Evolutionary conservation across 352 stramenopile genomes (phyloP).

Genomic region (Elongisporangium anandrum): DNA sequence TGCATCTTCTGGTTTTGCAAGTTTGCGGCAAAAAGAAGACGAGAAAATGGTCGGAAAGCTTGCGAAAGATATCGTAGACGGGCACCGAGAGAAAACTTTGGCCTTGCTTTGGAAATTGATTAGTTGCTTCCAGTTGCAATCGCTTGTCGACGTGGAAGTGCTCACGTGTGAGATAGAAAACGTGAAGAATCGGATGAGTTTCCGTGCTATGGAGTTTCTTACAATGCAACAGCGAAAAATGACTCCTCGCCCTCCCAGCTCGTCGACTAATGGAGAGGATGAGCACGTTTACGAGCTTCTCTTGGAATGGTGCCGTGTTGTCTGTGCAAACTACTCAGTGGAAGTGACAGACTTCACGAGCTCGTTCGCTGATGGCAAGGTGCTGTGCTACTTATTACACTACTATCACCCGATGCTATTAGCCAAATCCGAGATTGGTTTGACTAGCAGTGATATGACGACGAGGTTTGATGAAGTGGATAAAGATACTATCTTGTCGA

Average conservation of each 20-base stretch:
- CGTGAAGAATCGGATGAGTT: slow-evolving; percentile 68
- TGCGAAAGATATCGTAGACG: slow-evolving; percentile 95
- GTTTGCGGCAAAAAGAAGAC: slow-evolving; percentile 44
- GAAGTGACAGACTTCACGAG: slow-evolving; percentile 86
- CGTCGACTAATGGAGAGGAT: slow-evolving; percentile 13
- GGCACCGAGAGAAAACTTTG: slow-evolving; percentile 93
- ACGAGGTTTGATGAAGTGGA: slow-evolving; percentile 10
- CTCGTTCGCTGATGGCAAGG: slow-evolving; percentile 92
- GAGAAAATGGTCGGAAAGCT: slow-evolving; percentile 54
- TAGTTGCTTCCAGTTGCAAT: slow-evolving; percentile 86
- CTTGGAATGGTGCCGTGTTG: slow-evolving; percentile 89
- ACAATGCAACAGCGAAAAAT: slow-evolving; percentile 24
- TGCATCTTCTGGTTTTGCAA: slow-evolving; percentile 40
- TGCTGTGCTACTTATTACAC: slow-evolving; percentile 92
- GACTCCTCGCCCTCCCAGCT: neutral
- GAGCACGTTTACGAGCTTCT: slow-evolving; percentile 72
- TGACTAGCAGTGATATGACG: slow-evolving; percentile 33
- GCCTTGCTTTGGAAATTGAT: slow-evolving; percentile 94
- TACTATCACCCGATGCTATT: slow-evolving; percentile 95
- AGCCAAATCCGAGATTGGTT: slow-evolving; percentile 49
- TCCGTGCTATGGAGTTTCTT: slow-evolving; percentile 58
- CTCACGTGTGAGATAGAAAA: slow-evolving; percentile 79
- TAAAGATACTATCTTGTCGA: slow-evolving; percentile 34
- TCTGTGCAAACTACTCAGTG: slow-evolving; percentile 90
- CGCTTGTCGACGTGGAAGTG: slow-evolving; percentile 71